Evolutionary conservation across 2,329 filamentous ascomycete genomes (phyloP).

Genomic region (Monosporascus sp.): DNA sequence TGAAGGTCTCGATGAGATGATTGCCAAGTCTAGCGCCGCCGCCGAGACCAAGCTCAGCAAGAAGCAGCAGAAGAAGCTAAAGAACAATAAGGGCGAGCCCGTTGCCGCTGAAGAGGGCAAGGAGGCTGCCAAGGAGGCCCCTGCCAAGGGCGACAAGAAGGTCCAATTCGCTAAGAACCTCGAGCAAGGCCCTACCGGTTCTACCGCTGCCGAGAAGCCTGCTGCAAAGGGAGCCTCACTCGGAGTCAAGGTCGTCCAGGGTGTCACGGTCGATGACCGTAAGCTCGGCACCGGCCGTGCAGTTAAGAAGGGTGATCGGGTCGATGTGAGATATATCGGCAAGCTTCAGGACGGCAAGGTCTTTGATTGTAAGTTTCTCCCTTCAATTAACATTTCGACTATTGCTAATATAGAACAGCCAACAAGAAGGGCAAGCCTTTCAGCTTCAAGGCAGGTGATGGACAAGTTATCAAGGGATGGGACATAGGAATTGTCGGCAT

Average conservation of each 20-base stretch:
- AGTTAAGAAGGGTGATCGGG: slow-evolving; percentile 84
- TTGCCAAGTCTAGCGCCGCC: slow-evolving; percentile 63
- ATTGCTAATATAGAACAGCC: slow-evolving; percentile 44
- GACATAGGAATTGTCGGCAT: slow-evolving; percentile 92
- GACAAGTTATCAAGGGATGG: slow-evolving; percentile 99
- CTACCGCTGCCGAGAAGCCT: slow-evolving; percentile 39
- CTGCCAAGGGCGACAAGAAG: slow-evolving; percentile 73
- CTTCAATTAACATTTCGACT: slow-evolving; percentile 16
- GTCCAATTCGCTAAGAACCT: slow-evolving; percentile 99
- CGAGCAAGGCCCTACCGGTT: slow-evolving; percentile 87
- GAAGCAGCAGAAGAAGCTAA: slow-evolving; percentile 96
- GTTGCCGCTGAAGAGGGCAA: slow-evolving; percentile 57
- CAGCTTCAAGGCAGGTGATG: slow-evolving; percentile 86
- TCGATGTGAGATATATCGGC: slow-evolving; percentile 96
- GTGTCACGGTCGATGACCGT: slow-evolving; percentile 92
- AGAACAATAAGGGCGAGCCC: slow-evolving; percentile 96
- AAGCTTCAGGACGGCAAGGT: slow-evolving; percentile 93
- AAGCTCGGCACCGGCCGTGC: slow-evolving; percentile 80
- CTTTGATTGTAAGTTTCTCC: slow-evolving; percentile 70
- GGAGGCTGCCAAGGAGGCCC: slow-evolving; percentile 41
- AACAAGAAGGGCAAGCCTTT: slow-evolving; percentile 99
- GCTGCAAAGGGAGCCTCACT: slow-evolving; percentile 49
- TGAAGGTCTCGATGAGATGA: slow-evolving; percentile 75
- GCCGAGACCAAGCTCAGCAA: slow-evolving; percentile 78
- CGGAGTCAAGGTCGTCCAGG: slow-evolving; percentile 74